Evolutionary conservation across 106 monocot species (phyloP), one percentile per base, ranked within the genome.

Genomic region (Allium sativum): DNA sequence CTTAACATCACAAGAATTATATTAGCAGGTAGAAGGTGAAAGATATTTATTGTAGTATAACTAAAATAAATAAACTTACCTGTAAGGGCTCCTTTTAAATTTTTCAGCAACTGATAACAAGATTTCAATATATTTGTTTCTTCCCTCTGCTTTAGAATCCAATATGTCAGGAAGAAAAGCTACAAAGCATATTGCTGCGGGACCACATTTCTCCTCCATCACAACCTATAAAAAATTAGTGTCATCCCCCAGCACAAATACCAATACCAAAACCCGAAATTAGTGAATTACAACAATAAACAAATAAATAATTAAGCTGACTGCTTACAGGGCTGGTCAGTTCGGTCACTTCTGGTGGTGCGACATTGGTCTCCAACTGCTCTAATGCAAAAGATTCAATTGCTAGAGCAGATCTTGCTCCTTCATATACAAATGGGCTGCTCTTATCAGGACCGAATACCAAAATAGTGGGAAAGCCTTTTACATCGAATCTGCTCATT

Each of bases 391-490:
- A 95, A 16, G 95, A 84, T 72, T 90, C 95, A 42, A 95, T 95
- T 10, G 77, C 95, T 41, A 81, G 70, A 48, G 95, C 90, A 66
- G 77, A 64, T 64, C 95, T 63, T 31, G 77, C 84, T 22, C 95
- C 90, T 62, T 95, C 84, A 60, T 84, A 95, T 9, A 70, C 66
- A 58, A 74, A 81, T 3, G 96, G 96, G 65, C 79, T 87, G 12
- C 80, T 72, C 79, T 96, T 96, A 69, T 96, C 96, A 71, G 65
- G 61, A 61, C 96, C 90, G 73, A 96, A 96, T 12, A 96, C 90
- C 77, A 96, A 72, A 72, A 96, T 96, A 8, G 87, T 96, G 40
- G 96, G 96, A 75, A 96, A 96, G n/a, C 96, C 96, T 90, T 96
- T 73, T 11, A 96, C 96, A 56, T 84, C 84, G 65, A 84, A 96